Base-by-base conservation (phyloP, 1,284 basidiomycete genomes). In the Pseudozyma hubeiensis region DNA sequence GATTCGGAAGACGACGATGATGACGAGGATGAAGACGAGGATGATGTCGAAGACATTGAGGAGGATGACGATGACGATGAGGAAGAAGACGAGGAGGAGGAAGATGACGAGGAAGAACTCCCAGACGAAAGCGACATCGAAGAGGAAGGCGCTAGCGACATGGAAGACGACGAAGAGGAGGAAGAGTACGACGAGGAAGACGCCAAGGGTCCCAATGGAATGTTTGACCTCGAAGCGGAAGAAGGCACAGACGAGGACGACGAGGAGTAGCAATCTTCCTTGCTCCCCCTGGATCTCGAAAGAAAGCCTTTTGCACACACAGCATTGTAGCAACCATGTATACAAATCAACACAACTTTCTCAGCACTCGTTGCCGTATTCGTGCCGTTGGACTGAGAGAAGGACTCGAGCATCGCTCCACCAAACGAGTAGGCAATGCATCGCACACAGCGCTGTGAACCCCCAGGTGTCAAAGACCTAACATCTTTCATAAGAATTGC, bases 121-220 rank as follows among this genome's bases (percentile, higher is more conserved):
- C 65, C 65, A 45, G 65, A 75, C 44, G 73, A 75, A 45, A 75
- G 68, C 58, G 73, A 75, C 30, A 33, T 72, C 41, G 73, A 73
- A 40, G 62, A 65, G 24, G 69, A 72, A 29, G 66, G 65, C 17
- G 71, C 62, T 9, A 69, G 64, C 54, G 68, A 76, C 31, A 64
- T 67, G 60, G 68, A 71, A 33, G 70, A 67, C 19, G 70, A 73
- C 34, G 67, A 73, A 4, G 72, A 75, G n/a, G 71, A 75, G 46
- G 72, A 75, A n/a, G 72, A 75, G 40, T 65, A 75, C 51, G 63
- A 66, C n/a, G 70, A 68, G 53, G 67, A 71, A 51, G 67, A 64
- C 3, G 74, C 62, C 14, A 69, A 56, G 37, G 62, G 61, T 0
- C 58, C 73, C 39, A 75, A 72, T 46, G 62, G 69, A 52, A 72